Evolutionary conservation across 179 eudicot species (phyloP).

Genomic region (Amaranthus tricolor): DNA sequence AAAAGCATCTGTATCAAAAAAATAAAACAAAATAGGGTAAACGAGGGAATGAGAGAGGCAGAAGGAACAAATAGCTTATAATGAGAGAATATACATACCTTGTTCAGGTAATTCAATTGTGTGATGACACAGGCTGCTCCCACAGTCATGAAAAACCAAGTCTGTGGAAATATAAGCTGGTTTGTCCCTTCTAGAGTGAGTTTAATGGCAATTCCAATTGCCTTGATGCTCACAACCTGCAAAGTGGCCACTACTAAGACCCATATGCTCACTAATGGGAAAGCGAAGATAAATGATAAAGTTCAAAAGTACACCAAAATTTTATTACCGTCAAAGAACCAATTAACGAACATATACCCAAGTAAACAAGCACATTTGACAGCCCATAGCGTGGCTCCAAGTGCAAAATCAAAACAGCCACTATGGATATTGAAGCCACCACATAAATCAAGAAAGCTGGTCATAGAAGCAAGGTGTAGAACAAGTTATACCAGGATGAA

Average conservation of each 20-base stretch:
- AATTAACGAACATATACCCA: slow-evolving; percentile 89
- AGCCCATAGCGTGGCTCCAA: slow-evolving; percentile 85
- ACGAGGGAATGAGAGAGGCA: background rate
- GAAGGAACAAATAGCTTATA: background rate
- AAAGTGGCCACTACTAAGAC: slow-evolving; percentile 16
- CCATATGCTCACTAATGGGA: background rate
- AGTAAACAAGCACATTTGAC: slow-evolving; percentile 71
- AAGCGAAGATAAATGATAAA: background rate
- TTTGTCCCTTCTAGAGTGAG: slow-evolving; percentile 77
- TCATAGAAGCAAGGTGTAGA: slow-evolving; percentile 21
- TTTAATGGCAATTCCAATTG: slow-evolving; percentile 86
- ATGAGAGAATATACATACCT: slow-evolving; percentile 36
- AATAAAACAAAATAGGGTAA: background rate
- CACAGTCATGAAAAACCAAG: slow-evolving; percentile 81
- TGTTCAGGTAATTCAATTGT: slow-evolving; percentile 84
- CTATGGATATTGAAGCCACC: slow-evolving; percentile 59
- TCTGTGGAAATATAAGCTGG: slow-evolving; percentile 66
- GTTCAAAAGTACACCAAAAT: background rate
- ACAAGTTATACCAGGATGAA: slow-evolving; percentile 18
- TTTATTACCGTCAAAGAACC: slow-evolving; percentile 72
- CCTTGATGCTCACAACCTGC: slow-evolving; percentile 91
- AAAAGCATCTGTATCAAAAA: background rate
- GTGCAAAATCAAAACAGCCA: slow-evolving; percentile 56
- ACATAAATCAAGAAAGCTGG: slow-evolving; percentile 79
- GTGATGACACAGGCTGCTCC: slow-evolving; percentile 64